Conservation (phyloP, 2,329 filamentous ascomycete species). For the Epichloe coenophiala region DNA sequence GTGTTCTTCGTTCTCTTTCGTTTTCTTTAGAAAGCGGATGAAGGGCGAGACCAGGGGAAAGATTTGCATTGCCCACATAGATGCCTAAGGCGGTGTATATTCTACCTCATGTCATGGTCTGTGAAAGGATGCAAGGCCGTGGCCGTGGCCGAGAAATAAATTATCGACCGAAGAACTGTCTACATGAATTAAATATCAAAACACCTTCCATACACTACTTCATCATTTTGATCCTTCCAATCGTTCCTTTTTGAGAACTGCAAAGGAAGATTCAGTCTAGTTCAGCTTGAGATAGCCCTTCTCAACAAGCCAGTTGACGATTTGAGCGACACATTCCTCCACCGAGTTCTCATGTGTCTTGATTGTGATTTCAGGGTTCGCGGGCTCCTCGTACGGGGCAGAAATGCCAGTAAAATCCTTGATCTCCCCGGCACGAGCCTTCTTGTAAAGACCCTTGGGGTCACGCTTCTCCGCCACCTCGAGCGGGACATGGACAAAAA, state of each 20-base stretch:
- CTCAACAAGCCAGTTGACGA: slow-evolving; percentile 63
- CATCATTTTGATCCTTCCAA: not conserved
- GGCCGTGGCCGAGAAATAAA: not conserved
- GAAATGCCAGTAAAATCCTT: slow-evolving; percentile 95
- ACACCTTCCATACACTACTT: not conserved
- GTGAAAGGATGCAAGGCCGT: slow-evolving; percentile 1
- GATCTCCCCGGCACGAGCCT: slow-evolving; percentile 84
- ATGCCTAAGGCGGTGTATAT: slow-evolving; percentile 16
- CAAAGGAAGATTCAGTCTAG: not conserved
- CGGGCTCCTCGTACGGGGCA: slow-evolving; percentile 85
- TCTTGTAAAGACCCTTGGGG: slow-evolving; percentile 96
- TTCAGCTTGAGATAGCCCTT: slow-evolving; percentile 37
- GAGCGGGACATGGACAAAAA: slow-evolving; percentile 82
- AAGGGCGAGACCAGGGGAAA: not conserved
- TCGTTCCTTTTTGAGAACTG: not conserved
- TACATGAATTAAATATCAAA: not conserved
- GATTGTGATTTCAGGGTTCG: slow-evolving; percentile 76
- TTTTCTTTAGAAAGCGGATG: not conserved
- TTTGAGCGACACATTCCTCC: slow-evolving; percentile 77
- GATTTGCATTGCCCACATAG: not conserved
- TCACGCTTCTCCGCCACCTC: slow-evolving; percentile 90
- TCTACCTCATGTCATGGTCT: slow-evolving; percentile 13
- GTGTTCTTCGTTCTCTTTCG: not conserved
- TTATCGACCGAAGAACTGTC: not conserved
- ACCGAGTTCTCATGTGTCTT: slow-evolving; percentile 69